Base-by-base conservation (phyloP, 306 rosid genomes). In the Astragalus glycyphyllos region DNA sequence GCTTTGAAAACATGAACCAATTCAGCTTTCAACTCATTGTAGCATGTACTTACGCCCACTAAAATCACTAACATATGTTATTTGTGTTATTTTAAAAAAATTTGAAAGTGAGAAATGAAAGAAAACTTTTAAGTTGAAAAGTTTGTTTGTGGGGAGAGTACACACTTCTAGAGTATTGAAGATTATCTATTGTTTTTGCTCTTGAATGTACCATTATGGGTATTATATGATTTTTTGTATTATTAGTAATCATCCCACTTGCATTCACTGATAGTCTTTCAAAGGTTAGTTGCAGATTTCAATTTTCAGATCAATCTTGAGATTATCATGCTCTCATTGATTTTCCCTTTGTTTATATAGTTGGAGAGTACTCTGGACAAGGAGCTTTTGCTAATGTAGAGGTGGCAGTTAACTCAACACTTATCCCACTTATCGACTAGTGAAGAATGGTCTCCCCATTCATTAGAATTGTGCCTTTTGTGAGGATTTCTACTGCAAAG, bases 291-390 rank as follows among this genome's bases (percentile, higher is more conserved):
- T 13, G 15, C 16, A 35, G 48, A 60, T 59, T 59, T 61, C 32
- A 17, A 16, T 11, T 41, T 62, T 9, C n/a, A 38, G 4, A 38
- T 16, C 7, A 50, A 10, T 61, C 51, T 40, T 61, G 13, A 16
- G 1, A 41, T 11, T 41, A 61, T 61, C 68, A 61, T 9, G 29
- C 12, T 45, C 6, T 42, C 34, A 29, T 32, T 8, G 8, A 8
- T 26, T 65, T 64, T n/a, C 56, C 3, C 10, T 26, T 65, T 14
- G 51, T 31, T 32, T 5, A 31, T 14, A 3, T 65, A 61, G 58
- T 31, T 65, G 71, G 47, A 47, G 71, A 10, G 32, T 32, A 48
- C 26, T 65, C 5, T 26, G 57, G 44, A 9, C 58, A 65, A 4
- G 58, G 32, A 31, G 37, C 31, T 26, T 47, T 65, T 10, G 8